Base-by-base conservation (phyloP, 805 yeast species). In the Candida pseudofarinosa region DNA sequence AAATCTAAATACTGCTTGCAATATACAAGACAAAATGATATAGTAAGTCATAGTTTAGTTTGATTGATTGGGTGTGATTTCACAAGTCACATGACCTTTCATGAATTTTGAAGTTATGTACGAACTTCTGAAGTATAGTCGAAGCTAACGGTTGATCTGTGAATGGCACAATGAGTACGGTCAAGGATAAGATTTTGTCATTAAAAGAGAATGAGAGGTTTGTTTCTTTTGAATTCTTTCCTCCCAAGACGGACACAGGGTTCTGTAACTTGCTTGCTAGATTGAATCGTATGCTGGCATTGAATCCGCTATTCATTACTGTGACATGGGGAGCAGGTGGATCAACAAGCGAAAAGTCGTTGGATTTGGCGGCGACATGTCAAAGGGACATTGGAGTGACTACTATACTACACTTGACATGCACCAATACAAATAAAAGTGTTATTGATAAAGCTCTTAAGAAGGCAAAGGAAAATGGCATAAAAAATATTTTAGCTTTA, bases 251-350 rank as follows among this genome's bases (percentile, higher is more conserved):
- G 0, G 90, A 86, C 56, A 70, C 80, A 56, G 99, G 98, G 52
- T 76, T 85, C 60, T 76, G 85, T 49, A 93, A 93, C 64, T 68
- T 93, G 48, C 71, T 86, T 39, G 88, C 90, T 20, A 84, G 99
- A 63, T 79, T 93, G 65, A 80, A 80, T 55, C 81, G 99, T 56
- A 84, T 93, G 90, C 80, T 87, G 49, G 84, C 85, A 3, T 67
- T 93, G 48, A 90, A 89, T 43, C 98, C 98, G 3, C 68, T 84
- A 13, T 95, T 93, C 60, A 83, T 91, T 42, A 88, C 96, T 3
- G 85, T 93, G 12, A 93, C 99, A 0, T 93, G 98, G 97, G 99
- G 98, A 28, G 98, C 99, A 4, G 98, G 98, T 33, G 99, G 99
- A 2, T 81, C 95, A 4, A 88, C 97, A 7, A 80, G 91, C 37